Conservation (phyloP, 1,284 basidiomycete genomes). For the Porogramme epimiltina region DNA sequence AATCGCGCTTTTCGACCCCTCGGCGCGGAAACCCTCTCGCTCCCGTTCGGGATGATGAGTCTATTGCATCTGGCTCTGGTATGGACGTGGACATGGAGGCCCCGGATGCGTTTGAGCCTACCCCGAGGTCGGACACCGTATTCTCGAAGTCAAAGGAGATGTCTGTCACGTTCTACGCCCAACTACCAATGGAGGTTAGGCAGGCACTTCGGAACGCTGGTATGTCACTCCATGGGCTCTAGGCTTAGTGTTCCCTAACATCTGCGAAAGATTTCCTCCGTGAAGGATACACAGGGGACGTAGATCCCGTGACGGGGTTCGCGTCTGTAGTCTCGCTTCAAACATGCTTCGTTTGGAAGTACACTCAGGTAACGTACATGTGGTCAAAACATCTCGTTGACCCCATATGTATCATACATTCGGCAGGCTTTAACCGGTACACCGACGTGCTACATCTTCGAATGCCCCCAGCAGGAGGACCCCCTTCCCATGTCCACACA, state of each 20-base stretch:
- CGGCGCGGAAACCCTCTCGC: constrained; percentile 11
- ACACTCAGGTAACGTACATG: constrained; percentile 51
- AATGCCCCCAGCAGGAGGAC: constrained; percentile 51
- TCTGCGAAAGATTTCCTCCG: constrained; percentile 60
- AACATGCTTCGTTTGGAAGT: constrained; percentile 84
- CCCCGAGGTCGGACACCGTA: constrained; percentile 47
- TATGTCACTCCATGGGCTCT: constrained; percentile 30
- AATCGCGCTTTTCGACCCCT: constrained; percentile 34
- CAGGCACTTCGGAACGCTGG: constrained; percentile 70
- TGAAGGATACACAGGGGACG: constrained; percentile 67
- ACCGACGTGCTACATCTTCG: constrained; percentile 83
- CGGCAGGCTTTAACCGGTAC: constrained; percentile 62
- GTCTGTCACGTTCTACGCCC: constrained; percentile 66
- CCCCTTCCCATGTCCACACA: constrained; percentile 50
- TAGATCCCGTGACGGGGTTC: constrained; percentile 73
- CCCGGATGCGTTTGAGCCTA: constrained; percentile 30
- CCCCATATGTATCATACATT: too few species aligned
- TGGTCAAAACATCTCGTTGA: not conserved
- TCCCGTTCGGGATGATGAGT: constrained; percentile 34
- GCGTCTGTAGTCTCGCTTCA: constrained; percentile 69
- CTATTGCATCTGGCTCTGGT: constrained; percentile 39
- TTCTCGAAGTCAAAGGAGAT: constrained; percentile 78
- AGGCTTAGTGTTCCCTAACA: not conserved
- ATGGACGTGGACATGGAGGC: constrained; percentile 68
- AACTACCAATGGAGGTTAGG: constrained; percentile 72